Conservation (phyloP, 1,284 basidiomycete genomes). For the Polyporus tsugae region DNA sequence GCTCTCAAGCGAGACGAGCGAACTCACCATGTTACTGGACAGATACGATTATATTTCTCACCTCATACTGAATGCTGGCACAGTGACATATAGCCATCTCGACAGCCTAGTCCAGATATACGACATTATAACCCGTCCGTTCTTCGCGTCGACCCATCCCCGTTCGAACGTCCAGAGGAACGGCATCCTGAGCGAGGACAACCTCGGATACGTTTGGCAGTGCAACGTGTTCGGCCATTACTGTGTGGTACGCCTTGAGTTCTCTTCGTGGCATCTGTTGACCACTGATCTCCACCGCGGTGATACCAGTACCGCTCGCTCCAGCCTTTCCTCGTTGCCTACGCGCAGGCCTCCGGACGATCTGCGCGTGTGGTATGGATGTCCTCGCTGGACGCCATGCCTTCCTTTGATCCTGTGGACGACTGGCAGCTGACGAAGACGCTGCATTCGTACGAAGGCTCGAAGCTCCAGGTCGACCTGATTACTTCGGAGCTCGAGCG, state of each 20-base stretch:
- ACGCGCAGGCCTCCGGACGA: conserved; percentile 30
- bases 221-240: conserved; percentile 89
- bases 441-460: conserved; percentile 71
- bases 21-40: background rate
- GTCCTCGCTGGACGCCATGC: conserved; percentile 74
- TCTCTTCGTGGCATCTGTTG: background rate
- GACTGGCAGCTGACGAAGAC: conserved; percentile 81
- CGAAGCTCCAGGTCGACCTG: conserved; percentile 86
- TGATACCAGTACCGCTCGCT: conserved; percentile 63
- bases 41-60: conserved; percentile 88
- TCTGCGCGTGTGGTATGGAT: conserved; percentile 81
- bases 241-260: conserved; percentile 65
- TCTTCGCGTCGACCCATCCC: conserved; percentile 65
- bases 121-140: conserved; percentile 59
- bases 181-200: conserved; percentile 75
- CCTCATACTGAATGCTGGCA: conserved; percentile 85
- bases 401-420: conserved; percentile 69
- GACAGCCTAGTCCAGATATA: conserved; percentile 55
- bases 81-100: conserved; percentile 68
- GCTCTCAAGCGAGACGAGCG: background rate
- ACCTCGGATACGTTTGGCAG: conserved; percentile 86
- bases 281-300: background rate
- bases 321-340: conserved; percentile 55
- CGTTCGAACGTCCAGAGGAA: conserved; percentile 66
- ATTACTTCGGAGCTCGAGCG: conserved; percentile 68